A percentile compares a stretch with the other conserved stretches of the same genome.
These are phyloP conservation scores for Solanum bukasovii DNA, from an alignment of 257 asterid species.

Conservation along the genomic window DNA sequence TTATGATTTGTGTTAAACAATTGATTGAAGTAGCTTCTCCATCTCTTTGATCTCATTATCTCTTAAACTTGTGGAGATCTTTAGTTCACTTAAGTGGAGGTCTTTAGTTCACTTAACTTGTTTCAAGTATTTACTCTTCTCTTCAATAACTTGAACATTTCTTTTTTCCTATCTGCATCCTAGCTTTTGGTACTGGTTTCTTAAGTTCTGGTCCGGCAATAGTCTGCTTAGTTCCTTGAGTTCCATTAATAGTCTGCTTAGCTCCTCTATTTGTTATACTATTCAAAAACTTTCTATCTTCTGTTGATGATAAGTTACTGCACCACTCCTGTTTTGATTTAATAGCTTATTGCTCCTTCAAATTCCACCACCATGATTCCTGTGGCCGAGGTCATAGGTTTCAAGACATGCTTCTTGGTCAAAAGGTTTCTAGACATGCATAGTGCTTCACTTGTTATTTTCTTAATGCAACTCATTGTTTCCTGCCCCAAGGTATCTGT, in stretches of 20 bases:
- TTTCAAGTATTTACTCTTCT: not conserved
- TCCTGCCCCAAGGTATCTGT: not conserved
- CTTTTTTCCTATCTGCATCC: not conserved
- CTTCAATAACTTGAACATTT: not conserved
- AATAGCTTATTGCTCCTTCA: not conserved
- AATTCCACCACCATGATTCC: not conserved
- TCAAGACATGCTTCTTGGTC: not conserved
- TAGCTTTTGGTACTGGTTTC: not conserved
- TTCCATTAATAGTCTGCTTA: not conserved
- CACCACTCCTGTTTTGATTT: not conserved
- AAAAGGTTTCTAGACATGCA: not conserved
- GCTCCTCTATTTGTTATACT: not conserved
- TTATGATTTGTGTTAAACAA: not conserved
- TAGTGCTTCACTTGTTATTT: not conserved
- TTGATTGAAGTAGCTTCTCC: not conserved
- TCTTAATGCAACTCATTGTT: not conserved
- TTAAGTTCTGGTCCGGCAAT: not conserved
- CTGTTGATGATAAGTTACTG: not conserved
- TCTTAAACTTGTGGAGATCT: not conserved
- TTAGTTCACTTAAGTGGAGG: not conserved
- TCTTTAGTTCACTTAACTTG: not conserved
- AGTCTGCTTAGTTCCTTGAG: not conserved
- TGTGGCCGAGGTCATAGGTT: not conserved
- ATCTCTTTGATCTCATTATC: not conserved
- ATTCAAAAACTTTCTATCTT: not conserved